Evolutionary conservation across 345 rosid species (phyloP), one percentile per base, ranked within the genome.

Genomic region (Eutrema japonicum): DNA sequence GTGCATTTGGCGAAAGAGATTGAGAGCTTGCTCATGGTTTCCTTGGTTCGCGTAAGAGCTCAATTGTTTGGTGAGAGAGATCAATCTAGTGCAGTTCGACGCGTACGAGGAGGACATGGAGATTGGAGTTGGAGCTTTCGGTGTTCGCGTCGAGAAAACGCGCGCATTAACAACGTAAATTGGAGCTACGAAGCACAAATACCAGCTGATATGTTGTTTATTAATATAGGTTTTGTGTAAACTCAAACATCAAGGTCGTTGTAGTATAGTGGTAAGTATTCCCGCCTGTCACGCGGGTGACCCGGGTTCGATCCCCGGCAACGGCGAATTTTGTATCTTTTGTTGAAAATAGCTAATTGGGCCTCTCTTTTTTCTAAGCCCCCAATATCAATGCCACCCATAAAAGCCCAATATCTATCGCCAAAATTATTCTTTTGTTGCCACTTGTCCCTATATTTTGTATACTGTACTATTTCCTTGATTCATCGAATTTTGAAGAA

Each of bases 271-370:
- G 97, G 94, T 89, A 0, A 87, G 96, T 86, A 88, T 89, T 81
- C 87, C 92, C 87, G 90, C 86, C 97, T 88, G 95, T 91, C 98
- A 94, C 95, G 89, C 88, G 88, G 95, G 95, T 50, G 96, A 87
- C 98, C 94, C 92, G 96, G 84, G 94, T 88, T 91, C 98, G 94
- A 89, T 88, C 85, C 88, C 96, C 92, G 89, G 95, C 92, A 87
- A 82, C 87, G 92, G 93, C 86, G 95, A 7, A 0, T 8, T 13
- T 45, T 26, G 26, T 8, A 1, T 8, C 40, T 11, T 26, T 3
- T 2, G 8, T n/a, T 1, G 26, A 2, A 22, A 6, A 18, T 18
- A n/a, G 36, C 37, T 16, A 18, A 11, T 42, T 72, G 52, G 61
- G 70, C 50, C 49, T 59, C 16, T 16, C 16, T 40, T 38, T 37